Evolutionary conservation across 441 rosid genomes (phyloP).

Genomic region (Raphanus hybrid): DNA sequence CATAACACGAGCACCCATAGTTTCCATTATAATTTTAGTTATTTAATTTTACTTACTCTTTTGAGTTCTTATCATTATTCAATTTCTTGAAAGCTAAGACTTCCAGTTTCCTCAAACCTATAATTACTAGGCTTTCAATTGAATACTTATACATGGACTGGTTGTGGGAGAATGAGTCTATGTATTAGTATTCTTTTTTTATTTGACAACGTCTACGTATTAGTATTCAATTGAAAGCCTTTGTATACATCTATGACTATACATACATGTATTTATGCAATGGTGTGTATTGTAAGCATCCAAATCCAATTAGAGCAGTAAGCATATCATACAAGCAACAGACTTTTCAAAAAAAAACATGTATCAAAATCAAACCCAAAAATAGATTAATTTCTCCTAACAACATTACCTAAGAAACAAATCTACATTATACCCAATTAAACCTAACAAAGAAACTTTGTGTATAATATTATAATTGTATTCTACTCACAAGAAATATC

Average conservation of each 20-base stretch:
- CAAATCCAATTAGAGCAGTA: slow-evolving; percentile 26
- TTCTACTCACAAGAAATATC: slow-evolving; percentile 25
- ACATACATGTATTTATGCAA: background rate
- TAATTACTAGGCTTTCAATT: slow-evolving; percentile 36
- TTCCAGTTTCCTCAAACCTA: slow-evolving; percentile 35
- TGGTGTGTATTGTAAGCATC: slow-evolving; percentile 38
- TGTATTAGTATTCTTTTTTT: background rate
- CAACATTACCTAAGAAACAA: slow-evolving; percentile 42
- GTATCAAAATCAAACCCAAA: slow-evolving; percentile 22
- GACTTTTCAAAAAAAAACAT: slow-evolving; percentile 31
- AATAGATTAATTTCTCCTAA: slow-evolving; percentile 10
- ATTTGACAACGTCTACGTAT: background rate
- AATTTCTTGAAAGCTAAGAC: slow-evolving; percentile 47
- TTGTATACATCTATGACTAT: background rate
- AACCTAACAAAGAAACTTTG: slow-evolving; percentile 33
- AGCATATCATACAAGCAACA: slow-evolving; percentile 34
- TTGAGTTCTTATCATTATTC: slow-evolving; percentile 36
- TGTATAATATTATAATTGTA: slow-evolving; percentile 3
- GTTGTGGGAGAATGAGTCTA: slow-evolving; percentile 5
- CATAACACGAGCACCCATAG: slow-evolving; percentile 16
- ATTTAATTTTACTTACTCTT: slow-evolving; percentile 23
- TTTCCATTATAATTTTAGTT: background rate
- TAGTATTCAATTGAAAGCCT: background rate
- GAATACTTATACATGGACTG: slow-evolving; percentile 32
- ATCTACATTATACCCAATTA: slow-evolving; percentile 33